These are phyloP conservation scores for Acephala macrosclerotiorum DNA, from an alignment of 2,329 filamentous ascomycete genomes.

Conservation along the genomic window DNA sequence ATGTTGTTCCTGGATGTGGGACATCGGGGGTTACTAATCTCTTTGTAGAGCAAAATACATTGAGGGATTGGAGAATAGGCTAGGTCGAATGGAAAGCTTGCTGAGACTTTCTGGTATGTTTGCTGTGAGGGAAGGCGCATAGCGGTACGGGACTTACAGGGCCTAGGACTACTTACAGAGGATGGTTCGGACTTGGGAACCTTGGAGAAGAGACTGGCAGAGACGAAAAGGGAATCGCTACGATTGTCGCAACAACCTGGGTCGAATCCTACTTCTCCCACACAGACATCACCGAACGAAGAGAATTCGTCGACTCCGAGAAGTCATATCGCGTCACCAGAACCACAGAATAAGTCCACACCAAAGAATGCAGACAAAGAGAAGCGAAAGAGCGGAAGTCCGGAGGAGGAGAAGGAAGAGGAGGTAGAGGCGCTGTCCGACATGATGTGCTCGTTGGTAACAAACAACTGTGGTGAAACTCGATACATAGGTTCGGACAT, in stretches of 20 bases:
- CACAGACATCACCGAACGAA: constrained; percentile 54
- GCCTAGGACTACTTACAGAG: constrained; percentile 77
- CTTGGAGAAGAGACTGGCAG: constrained; percentile 77
- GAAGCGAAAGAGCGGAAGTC: constrained; percentile 39
- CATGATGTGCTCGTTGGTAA: constrained; percentile 98
- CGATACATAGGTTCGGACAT: constrained; percentile 82
- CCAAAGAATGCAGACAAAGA: constrained; percentile 39
- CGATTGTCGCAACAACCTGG: constrained; percentile 40
- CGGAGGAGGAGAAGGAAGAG: constrained; percentile 59
- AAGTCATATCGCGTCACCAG: constrained; percentile 58
- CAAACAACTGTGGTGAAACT: constrained; percentile 92
- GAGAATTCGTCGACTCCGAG: constrained; percentile 49
- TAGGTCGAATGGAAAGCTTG: constrained; percentile 95
- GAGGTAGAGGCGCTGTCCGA: constrained; percentile 91
- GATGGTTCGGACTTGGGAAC: constrained; percentile 91
- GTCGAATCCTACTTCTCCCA: constrained; percentile 42
- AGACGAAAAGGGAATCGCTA: constrained; percentile 57
- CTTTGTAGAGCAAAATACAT: constrained; percentile 88
- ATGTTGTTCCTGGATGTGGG: constrained; percentile 42
- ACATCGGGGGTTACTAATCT: constrained; percentile 31
- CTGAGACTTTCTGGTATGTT: constrained; percentile 77
- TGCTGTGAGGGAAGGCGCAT: constrained; percentile 25
- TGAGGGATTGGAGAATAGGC: constrained; percentile 91
- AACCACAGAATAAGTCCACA: constrained; percentile 40
- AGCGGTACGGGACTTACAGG: not conserved